Evolutionary conservation across 495 filamentous ascomycete species (phyloP), one percentile per base, ranked within the genome.

Genomic region (Poronia punctata): DNA sequence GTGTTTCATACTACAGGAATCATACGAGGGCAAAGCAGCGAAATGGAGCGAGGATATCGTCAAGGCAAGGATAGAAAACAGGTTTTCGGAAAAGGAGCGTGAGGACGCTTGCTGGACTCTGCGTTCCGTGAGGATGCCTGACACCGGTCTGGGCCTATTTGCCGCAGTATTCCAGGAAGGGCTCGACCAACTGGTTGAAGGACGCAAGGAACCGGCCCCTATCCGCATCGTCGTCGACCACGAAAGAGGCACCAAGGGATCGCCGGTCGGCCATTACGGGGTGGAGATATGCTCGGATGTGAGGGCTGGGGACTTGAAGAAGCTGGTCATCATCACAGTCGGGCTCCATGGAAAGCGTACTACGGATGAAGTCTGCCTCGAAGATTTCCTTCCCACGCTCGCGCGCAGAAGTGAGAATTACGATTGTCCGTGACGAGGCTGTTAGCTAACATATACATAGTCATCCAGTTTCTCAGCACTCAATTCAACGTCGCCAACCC

Each of bases 1-100:
- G 8, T 76, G 75, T 29, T 79, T 83, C 46, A 61, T 80, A 21
- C 74, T 94, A 12, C 72, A 78, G 29, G 83, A 82, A 16, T 69
- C 76, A 17, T 93, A 95, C 56, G 85, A 95, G 56, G 83, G 82
- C 8, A 90, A 75, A 46, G 84, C 84, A 5, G 64, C 67, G 31
- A 82, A 83, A 28, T 79, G 86, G 52, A 78, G 79, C 6, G 92
- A 98, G 65, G 92, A 98, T 46, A 70, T 95, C 17, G 74, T 77
- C 16, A 90, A 86, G 60, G 90, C 90, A 7, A 79, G 79, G 43
- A 81, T 95, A 36, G 90, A 95, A 59, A 83, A 79, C 6, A 74
- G 92, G 25, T 90, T 87, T 51, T 61, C 84, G 2, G 86, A 94
- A 49, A 60, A 64, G 17, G 83, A 92, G 67, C 74, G 88, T 39